phyloP scores from a whole-genome alignment of 2,329 filamentous ascomycete species.

The Elsinoe fawcettii region DNA sequence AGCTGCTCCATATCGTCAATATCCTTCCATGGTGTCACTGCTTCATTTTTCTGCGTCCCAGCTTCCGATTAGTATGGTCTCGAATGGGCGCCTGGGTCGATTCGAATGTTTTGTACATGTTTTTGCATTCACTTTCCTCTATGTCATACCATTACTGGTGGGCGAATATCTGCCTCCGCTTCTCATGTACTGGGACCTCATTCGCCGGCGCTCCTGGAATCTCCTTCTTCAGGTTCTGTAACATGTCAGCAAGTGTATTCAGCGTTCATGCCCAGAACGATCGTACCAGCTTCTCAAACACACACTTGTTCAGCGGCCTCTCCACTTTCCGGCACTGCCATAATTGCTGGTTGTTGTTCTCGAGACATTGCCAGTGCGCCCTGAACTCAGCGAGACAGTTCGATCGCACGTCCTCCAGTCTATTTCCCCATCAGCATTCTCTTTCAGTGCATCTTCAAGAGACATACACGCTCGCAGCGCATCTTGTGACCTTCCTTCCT shows the following conservation, averaged over 20 bases:
- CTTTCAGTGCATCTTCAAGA: background rate
- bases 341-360: constrained; percentile 95
- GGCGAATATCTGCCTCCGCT: constrained; percentile 39
- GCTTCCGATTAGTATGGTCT: no score
- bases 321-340: constrained; percentile 90
- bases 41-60: no score
- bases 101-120: constrained; percentile 13
- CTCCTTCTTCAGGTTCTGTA: constrained; percentile 44
- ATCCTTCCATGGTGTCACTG: background rate
- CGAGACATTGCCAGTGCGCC: constrained; percentile 88
- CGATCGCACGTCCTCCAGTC: constrained; percentile 91
- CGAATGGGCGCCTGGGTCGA: no score
- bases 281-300: constrained; percentile 88
- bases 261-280: background rate
- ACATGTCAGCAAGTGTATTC: background rate
- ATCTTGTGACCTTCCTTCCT: constrained; percentile 91
- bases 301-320: constrained; percentile 87
- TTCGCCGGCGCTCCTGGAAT: constrained; percentile 44
- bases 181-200: constrained; percentile 43
- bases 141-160: constrained; percentile 18
- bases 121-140: constrained; percentile 4
- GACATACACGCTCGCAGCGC: constrained; percentile 89
- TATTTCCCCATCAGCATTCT: constrained; percentile 31
- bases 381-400: constrained; percentile 87
- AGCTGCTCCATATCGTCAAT: background rate